A percentile compares a stretch with the other conserved stretches of the same genome.
Conservation (phyloP, 768 basidiomycete species). For the Leccinellum albellum region DNA sequence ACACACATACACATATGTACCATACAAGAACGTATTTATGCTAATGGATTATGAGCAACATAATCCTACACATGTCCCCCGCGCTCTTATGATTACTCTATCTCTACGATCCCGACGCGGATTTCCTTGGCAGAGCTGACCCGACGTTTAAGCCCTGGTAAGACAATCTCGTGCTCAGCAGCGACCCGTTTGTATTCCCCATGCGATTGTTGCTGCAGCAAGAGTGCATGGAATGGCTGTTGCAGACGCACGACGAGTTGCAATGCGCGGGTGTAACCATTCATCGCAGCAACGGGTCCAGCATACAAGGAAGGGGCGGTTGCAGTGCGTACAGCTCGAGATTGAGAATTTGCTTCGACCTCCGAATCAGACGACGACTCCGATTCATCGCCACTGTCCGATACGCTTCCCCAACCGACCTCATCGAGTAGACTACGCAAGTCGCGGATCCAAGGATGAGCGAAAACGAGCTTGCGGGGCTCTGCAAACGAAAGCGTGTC, state of each 20-base stretch:
- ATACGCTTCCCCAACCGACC: neutral
- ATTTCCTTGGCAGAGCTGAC: neutral
- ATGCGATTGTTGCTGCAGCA: conserved; percentile 1
- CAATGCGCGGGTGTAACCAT: neutral
- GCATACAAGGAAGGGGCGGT: neutral
- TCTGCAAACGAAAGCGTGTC: neutral
- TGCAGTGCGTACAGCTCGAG: neutral
- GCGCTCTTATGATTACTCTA: neutral
- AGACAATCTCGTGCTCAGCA: neutral
- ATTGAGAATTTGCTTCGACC: neutral
- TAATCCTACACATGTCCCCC: no score
- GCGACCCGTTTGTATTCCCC: neutral
- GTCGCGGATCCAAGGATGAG: conserved; percentile 12
- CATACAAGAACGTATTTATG: no score
- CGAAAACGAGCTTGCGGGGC: conserved; percentile 1
- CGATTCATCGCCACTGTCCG: neutral
- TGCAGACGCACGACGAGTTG: conserved; percentile 5
- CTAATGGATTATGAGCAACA: no score
- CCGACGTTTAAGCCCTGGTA: neutral
- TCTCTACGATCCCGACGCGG: neutral
- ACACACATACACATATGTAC: no score
- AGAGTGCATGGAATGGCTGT: conserved; percentile 7
- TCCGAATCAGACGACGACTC: neutral
- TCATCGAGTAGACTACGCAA: neutral
- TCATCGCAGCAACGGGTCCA: neutral